Evolutionary conservation across 495 filamentous ascomycete species (phyloP).

Genomic region (Bathelium albidoporum): DNA sequence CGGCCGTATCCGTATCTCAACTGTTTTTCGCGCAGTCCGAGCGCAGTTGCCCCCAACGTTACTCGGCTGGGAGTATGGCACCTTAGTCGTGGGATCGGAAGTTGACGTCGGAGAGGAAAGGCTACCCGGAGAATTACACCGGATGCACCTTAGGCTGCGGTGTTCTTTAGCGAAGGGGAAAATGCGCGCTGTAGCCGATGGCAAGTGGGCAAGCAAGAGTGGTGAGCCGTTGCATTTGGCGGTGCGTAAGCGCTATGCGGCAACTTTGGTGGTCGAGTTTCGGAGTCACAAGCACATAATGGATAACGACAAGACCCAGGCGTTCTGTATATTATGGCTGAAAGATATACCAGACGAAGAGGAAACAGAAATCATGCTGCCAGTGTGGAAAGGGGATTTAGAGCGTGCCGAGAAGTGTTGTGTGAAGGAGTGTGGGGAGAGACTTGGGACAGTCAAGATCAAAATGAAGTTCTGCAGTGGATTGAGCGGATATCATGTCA

Average conservation of each 20-base stretch:
- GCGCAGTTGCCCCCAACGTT: constrained; percentile 43
- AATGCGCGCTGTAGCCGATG: constrained; percentile 30
- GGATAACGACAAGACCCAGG: constrained; percentile 43
- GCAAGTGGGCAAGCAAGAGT: constrained; percentile 33
- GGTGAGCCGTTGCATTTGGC: constrained; percentile 38
- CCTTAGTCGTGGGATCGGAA: constrained; percentile 42
- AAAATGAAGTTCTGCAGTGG: constrained; percentile 47
- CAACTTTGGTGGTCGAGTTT: constrained; percentile 52
- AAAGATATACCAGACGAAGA: constrained; percentile 55
- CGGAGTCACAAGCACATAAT: constrained; percentile 34
- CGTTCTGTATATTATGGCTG: constrained; percentile 57
- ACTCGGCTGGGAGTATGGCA: constrained; percentile 58
- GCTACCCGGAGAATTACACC: constrained; percentile 35
- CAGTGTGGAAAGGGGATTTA: constrained; percentile 40
- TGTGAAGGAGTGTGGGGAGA: constrained; percentile 32
- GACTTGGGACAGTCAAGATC: constrained; percentile 46
- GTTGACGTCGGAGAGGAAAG: constrained; percentile 24
- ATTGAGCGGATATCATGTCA: constrained; percentile 45
- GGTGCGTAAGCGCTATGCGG: constrained; percentile 51
- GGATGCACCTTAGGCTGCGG: constrained; percentile 45
- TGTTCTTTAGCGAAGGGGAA: constrained; percentile 45
- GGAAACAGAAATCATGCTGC: constrained; percentile 40
- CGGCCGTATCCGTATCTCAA: constrained; percentile 52
- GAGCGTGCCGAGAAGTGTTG: constrained; percentile 23
- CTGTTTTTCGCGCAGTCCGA: constrained; percentile 60